These are phyloP conservation scores for Fraxinus xanthoxyloides DNA, from an alignment of 305 asterid genomes.

Conservation along the genomic window DNA sequence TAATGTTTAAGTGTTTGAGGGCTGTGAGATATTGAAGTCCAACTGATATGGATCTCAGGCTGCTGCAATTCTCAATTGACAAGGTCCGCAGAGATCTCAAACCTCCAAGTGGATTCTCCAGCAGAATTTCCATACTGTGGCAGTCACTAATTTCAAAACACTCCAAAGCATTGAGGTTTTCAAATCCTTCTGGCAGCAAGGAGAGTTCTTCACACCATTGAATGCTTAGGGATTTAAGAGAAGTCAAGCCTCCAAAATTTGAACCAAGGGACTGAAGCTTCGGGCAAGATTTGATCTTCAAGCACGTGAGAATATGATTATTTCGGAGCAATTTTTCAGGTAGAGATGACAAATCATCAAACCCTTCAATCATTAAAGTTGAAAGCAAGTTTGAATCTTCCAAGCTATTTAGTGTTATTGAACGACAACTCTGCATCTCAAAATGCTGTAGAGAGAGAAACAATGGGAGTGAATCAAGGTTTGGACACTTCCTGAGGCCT, in stretches of 20 bases:
- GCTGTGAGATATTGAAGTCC: conserved; percentile 13
- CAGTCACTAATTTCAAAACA: conserved; percentile 29
- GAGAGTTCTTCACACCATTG: conserved; percentile 25
- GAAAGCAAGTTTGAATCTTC: conserved; percentile 13
- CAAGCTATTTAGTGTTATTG: neutral
- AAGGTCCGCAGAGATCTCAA: conserved; percentile 27
- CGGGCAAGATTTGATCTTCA: conserved; percentile 29
- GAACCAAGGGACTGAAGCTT: conserved; percentile 23
- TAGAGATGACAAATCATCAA: conserved; percentile 17
- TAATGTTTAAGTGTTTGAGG: conserved; percentile 23
- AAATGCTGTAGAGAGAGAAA: conserved; percentile 26
- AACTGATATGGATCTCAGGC: conserved; percentile 4
- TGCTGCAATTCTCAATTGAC: conserved; percentile 33
- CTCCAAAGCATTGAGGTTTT: conserved; percentile 25
- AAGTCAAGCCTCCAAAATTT: conserved; percentile 15
- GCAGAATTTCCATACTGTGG: conserved; percentile 12
- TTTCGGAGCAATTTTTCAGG: conserved; percentile 21
- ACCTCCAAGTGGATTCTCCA: conserved; percentile 12
- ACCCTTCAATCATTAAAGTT: conserved; percentile 19
- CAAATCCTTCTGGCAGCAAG: conserved; percentile 12
- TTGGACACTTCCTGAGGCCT: conserved; percentile 24
- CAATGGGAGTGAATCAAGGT: conserved; percentile 19
- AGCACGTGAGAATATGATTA: conserved; percentile 16
- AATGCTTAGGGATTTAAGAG: conserved; percentile 25
- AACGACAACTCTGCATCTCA: conserved; percentile 20